Evolutionary conservation across 2,329 filamentous ascomycete species (phyloP).

Genomic region (Fusarium transvaalense): DNA sequence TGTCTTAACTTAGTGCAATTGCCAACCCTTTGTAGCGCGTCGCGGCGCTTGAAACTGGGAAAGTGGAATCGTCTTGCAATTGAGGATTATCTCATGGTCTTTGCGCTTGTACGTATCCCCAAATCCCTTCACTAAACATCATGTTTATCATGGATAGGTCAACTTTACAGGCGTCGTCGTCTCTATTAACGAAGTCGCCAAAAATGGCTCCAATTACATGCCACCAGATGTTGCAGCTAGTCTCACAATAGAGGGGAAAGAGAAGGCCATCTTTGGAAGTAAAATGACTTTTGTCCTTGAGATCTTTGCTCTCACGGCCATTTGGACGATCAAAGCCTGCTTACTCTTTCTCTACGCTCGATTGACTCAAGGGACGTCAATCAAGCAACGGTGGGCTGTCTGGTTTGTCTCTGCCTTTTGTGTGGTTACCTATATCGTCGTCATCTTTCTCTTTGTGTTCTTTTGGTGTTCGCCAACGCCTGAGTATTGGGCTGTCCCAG

Average conservation of each 20-base stretch:
- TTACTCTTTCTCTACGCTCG: conserved; percentile 65
- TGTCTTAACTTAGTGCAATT: background rate
- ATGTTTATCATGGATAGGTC: conserved; percentile 29
- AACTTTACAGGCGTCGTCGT: conserved; percentile 59
- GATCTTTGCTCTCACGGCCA: conserved; percentile 63
- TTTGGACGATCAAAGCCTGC: conserved; percentile 67
- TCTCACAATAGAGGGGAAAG: conserved; percentile 60
- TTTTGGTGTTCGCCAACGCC: conserved; percentile 67
- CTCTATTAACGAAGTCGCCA: conserved; percentile 57
- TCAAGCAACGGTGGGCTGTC: conserved; percentile 55
- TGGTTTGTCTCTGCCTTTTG: conserved; percentile 60
- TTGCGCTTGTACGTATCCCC: conserved; percentile 56
- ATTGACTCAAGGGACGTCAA: conserved; percentile 57
- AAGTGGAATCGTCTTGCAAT: conserved; percentile 62
- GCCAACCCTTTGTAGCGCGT: conserved; percentile 30
- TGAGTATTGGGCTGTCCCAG: conserved; percentile 66
- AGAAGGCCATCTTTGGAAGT: conserved; percentile 62
- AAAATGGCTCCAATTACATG: conserved; percentile 61
- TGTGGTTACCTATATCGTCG: conserved; percentile 59
- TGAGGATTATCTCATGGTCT: conserved; percentile 70
- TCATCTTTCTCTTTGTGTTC: conserved; percentile 63
- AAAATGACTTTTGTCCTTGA: conserved; percentile 67
- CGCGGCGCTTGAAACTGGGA: conserved; percentile 56
- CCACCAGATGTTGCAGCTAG: conserved; percentile 52
- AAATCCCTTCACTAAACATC: no score